A percentile compares a stretch with the other conserved stretches of the same genome.
These are phyloP conservation scores for Parathielavia appendiculata DNA, from an alignment of 495 filamentous ascomycete genomes.

Conservation along the genomic window DNA sequence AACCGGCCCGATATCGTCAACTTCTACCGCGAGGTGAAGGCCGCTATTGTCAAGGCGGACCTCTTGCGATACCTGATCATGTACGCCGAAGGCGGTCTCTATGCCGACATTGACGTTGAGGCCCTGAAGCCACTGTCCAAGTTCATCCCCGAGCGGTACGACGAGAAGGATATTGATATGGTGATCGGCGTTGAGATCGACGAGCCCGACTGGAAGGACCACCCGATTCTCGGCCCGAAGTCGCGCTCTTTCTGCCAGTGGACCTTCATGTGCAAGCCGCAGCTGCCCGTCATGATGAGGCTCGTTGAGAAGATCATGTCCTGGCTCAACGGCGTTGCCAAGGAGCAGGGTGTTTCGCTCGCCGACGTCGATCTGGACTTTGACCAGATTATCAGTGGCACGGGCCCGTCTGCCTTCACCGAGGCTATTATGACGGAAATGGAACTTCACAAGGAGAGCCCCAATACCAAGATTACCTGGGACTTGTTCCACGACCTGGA, in stretches of 20 bases:
- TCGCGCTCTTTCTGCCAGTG: constrained; percentile 63
- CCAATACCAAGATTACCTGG: constrained; percentile 41
- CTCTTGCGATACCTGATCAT: constrained; percentile 56
- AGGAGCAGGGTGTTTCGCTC: constrained; percentile 48
- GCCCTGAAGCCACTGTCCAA: constrained; percentile 44
- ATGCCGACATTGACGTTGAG: constrained; percentile 55
- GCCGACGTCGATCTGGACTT: constrained; percentile 56
- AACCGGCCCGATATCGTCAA: constrained; percentile 58
- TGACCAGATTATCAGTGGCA: constrained; percentile 62
- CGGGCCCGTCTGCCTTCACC: constrained; percentile 63
- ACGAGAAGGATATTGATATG: constrained; percentile 50
- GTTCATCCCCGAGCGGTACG: constrained; percentile 51
- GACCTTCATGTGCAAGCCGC: constrained; percentile 61
- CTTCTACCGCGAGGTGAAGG: constrained; percentile 51
- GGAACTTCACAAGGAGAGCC: constrained; percentile 32
- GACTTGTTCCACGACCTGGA: constrained; percentile 53
- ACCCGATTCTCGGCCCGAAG: constrained; percentile 57
- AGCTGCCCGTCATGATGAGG: constrained; percentile 56
- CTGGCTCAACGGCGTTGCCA: constrained; percentile 53
- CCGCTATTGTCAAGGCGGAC: constrained; percentile 57
- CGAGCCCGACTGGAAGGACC: constrained; percentile 54
- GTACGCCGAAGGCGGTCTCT: constrained; percentile 53
- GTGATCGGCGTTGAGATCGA: constrained; percentile 63
- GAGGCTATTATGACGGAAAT: constrained; percentile 56
- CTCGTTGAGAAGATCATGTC: constrained; percentile 56